Evolutionary conservation across 2,329 filamentous ascomycete species (phyloP), one percentile per base, ranked within the genome.

Genomic region (Aureobasidium uvarum): DNA sequence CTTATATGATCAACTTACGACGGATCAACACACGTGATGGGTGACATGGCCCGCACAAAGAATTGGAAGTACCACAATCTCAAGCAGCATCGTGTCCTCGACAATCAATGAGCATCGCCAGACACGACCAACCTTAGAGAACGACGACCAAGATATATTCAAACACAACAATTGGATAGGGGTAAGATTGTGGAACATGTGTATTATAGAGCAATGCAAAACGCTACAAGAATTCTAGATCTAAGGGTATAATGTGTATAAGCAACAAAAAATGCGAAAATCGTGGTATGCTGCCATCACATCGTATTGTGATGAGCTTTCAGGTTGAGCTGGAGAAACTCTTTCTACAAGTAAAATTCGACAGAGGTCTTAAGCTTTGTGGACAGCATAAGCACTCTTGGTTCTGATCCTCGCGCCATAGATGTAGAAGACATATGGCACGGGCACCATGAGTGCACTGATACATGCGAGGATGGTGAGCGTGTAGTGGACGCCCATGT

Each of bases 401-500:
- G 65, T 68, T 48, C 70, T 63, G 23, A 71, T 68, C 20, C 20
- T 52, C 11, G 68, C 52, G 3, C 70, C 70, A 55, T 70, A 70
- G 14, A 66, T 66, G 62, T 70, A 71, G 25, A 72, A 71, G 1
- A 71, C 31, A 43, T 69, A 66, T 4, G 71, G 70, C 28, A 72
- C 46, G 1, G 69, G 70, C 51, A 67, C 65, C 60, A 69, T 68
- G 18, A 71, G 46, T 10, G 67, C 64, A 3, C 69, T 68, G n/a
- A 80, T 66, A 55, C 72, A 74, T 0, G 77, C 78, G 14, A 80
- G 67, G 33, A 78, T 59, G 13, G 76, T 80, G 71, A 80, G 72
- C 5, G 77, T 78, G 72, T 77, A 80, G 66, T 79, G 78, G 7
- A 77, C 74, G 1, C 78, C 78, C 38, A 81, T 70, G 0, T 72